Conservation (phyloP, 1,284 basidiomycete genomes). For the Cryptococcus wingfieldii region DNA sequence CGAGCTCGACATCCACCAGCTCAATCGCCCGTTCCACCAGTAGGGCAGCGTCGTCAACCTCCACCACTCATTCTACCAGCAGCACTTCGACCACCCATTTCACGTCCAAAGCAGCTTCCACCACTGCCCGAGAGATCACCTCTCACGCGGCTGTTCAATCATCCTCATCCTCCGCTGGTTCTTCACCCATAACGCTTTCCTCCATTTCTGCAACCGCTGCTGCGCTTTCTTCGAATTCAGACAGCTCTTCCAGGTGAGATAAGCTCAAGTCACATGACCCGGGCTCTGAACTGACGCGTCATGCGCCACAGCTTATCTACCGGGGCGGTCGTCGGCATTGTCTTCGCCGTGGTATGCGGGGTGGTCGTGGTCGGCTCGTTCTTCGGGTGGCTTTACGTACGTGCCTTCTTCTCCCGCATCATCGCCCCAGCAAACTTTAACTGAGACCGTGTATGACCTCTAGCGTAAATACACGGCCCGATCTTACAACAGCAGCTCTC, state of each 20-base stretch:
- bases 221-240: slow-evolving; percentile 5
- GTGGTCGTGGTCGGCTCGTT: slow-evolving; percentile 28
- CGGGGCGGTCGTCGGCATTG: slow-evolving; percentile 32
- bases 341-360: slow-evolving; percentile 28
- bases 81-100: background rate
- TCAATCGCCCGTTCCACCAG: slow-evolving; percentile 5
- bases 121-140: slow-evolving; percentile 5
- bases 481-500: slow-evolving; percentile 18
- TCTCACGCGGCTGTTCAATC: slow-evolving; percentile 5
- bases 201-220: slow-evolving; percentile 9
- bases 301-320: slow-evolving; percentile 20
- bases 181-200: slow-evolving; percentile 1
- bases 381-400: slow-evolving; percentile 28
- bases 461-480: slow-evolving; percentile 28
- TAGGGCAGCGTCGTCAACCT: slow-evolving; percentile 3
- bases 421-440: background rate
- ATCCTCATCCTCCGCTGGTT: background rate
- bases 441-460: background rate
- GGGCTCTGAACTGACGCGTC: background rate
- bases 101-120: background rate
- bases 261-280: background rate
- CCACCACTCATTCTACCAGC: slow-evolving; percentile 5
- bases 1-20: slow-evolving; percentile 3
- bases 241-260: slow-evolving; percentile 9
- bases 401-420: slow-evolving; percentile 1